Evolutionary conservation across 140 eudicot species (phyloP).

Genomic region (Stevia rebaudiana): DNA sequence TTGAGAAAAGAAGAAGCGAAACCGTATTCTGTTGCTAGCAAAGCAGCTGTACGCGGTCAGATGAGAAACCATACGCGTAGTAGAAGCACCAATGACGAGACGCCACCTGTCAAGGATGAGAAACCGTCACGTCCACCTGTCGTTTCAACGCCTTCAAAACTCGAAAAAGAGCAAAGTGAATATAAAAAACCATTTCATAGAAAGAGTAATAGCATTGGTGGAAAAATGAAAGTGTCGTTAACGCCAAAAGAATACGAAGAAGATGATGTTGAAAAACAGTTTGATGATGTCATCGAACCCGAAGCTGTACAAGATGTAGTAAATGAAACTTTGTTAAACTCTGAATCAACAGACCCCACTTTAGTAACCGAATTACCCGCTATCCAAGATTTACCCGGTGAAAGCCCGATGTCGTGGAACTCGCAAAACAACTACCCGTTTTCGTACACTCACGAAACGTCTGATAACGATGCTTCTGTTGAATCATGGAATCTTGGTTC

Average conservation of each 20-base stretch:
- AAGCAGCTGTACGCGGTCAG: constrained; percentile 49
- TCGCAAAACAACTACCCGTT: constrained; percentile 56
- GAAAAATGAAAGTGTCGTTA: constrained; percentile 42
- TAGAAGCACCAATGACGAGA: constrained; percentile 67
- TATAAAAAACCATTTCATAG: constrained; percentile 34
- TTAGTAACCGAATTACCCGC: constrained; percentile 43
- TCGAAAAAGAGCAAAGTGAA: constrained; percentile 29
- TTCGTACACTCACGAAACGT: constrained; percentile 54
- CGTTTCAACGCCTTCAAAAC: constrained; percentile 36
- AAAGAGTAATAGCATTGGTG: constrained; percentile 51
- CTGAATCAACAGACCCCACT: constrained; percentile 42
- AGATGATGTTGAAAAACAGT: constrained; percentile 54
- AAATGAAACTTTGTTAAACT: constrained; percentile 44
- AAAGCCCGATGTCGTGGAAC: constrained; percentile 91
- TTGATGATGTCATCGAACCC: constrained; percentile 31
- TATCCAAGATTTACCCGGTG: constrained; percentile 66
- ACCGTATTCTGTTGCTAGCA: constrained; percentile 63
- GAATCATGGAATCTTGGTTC: constrained; percentile 87
- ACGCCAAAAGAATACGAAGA: constrained; percentile 23
- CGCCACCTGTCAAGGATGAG: constrained; percentile 57
- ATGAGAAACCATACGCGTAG: constrained; percentile 65
- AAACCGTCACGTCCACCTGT: constrained; percentile 48
- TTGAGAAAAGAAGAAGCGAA: constrained; percentile 86
- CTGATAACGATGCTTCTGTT: constrained; percentile 63
- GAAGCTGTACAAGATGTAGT: constrained; percentile 29